These are phyloP conservation scores for Dendrocalamus latiflorus DNA, from an alignment of 202 grass and related monocot species.

Conservation along the genomic window DNA sequence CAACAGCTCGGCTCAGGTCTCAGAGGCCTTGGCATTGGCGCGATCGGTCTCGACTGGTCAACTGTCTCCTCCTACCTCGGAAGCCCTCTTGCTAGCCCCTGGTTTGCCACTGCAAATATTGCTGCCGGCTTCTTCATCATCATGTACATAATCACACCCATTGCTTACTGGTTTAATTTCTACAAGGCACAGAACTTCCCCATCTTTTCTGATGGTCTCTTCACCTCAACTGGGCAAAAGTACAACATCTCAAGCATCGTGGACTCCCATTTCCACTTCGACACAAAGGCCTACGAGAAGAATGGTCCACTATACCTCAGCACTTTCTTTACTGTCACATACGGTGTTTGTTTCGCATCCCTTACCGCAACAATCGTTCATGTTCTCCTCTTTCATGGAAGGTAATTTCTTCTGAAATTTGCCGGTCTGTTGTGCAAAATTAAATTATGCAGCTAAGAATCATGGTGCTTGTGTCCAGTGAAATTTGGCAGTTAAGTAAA, in stretches of 20 bases:
- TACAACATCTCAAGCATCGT: conserved; percentile 88
- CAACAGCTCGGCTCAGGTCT: conserved; percentile 87
- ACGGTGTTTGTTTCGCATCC: conserved; percentile 80
- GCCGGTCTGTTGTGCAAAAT: background rate
- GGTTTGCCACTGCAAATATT: conserved; percentile 86
- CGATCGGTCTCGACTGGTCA: conserved; percentile 83
- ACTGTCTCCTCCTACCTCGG: conserved; percentile 78
- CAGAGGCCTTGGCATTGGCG: conserved; percentile 64
- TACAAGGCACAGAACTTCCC: conserved; percentile 77
- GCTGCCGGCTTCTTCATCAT: conserved; percentile 74
- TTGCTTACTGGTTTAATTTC: conserved; percentile 66
- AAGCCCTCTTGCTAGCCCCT: conserved; percentile 90
- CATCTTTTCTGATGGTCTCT: conserved; percentile 84
- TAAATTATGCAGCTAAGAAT: background rate
- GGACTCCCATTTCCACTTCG: conserved; percentile 67
- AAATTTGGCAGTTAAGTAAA: conserved; percentile 78
- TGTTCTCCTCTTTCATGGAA: conserved; percentile 89
- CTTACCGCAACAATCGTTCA: conserved; percentile 71
- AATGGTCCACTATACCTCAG: conserved; percentile 71
- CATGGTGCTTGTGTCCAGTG: conserved; percentile 14
- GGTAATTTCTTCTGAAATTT: conserved; percentile 34
- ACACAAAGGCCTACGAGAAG: conserved; percentile 62
- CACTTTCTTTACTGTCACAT: conserved; percentile 77
- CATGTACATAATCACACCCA: conserved; percentile 72
- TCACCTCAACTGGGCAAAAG: conserved; percentile 47